Percentiles rank a stretch among this genome's conserved stretches.
Evolutionary conservation across 176 grass and related monocot species (phyloP).

Genomic region (Avena insularis): DNA sequence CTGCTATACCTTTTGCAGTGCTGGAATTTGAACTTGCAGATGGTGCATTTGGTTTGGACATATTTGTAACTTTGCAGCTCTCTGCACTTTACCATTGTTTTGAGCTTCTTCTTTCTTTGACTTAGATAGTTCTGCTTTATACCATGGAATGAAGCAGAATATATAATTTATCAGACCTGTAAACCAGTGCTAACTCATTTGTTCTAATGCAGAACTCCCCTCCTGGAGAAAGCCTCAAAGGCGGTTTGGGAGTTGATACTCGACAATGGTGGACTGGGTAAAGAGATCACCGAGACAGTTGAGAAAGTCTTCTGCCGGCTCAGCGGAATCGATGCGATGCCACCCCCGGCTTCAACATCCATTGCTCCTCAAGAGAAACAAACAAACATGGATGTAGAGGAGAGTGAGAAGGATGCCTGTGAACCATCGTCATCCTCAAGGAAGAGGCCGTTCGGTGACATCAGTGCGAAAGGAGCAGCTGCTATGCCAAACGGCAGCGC

Average conservation of each 20-base stretch:
- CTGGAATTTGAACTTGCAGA: background rate
- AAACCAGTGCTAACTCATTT: slow-evolving; percentile 32
- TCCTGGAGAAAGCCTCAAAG: slow-evolving; percentile 95
- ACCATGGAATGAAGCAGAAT: background rate
- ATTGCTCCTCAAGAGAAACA: slow-evolving; percentile 42
- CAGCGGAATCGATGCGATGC: slow-evolving; percentile 49
- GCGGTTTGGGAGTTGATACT: slow-evolving; percentile 96
- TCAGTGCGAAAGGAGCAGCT: slow-evolving; percentile 35
- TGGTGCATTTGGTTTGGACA: background rate
- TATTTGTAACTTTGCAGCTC: background rate
- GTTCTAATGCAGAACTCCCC: slow-evolving; percentile 70
- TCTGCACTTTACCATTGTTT: slow-evolving; percentile 16
- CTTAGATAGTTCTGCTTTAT: background rate
- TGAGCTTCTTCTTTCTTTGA: background rate
- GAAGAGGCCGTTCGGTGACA: slow-evolving; percentile 60
- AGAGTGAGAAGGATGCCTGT: slow-evolving; percentile 45
- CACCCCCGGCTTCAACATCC: slow-evolving; percentile 40
- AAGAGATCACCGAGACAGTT: slow-evolving; percentile 82
- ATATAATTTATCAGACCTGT: background rate
- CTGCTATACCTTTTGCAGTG: background rate
- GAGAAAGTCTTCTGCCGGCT: slow-evolving; percentile 85
- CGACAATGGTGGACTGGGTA: slow-evolving; percentile 69
- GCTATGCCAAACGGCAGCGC: slow-evolving; percentile 45
- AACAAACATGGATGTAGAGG: slow-evolving; percentile 38
- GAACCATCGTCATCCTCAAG: slow-evolving; percentile 52